Percentiles rank a stretch among this genome's conserved stretches.
phyloP scores from a whole-genome alignment of 768 basidiomycete species.

The Austroboletus eburneus region DNA sequence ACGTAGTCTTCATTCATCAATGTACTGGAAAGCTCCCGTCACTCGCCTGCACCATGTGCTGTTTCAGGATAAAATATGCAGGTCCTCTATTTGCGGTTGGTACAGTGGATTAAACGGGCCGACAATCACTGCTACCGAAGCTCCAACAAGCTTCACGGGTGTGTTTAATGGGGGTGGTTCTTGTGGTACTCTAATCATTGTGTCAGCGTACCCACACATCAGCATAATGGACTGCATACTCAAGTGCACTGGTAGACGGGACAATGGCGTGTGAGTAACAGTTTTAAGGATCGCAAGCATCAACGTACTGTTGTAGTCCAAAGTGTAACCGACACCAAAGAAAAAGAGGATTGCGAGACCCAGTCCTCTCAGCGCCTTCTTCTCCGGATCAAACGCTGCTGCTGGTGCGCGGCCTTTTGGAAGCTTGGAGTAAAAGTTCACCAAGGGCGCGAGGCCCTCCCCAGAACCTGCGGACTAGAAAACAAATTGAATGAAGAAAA shows the following conservation, averaged over 20 bases:
- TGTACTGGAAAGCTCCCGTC: neutral
- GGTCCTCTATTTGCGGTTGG: constrained; percentile 22
- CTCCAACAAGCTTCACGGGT: neutral
- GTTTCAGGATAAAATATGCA: constrained; percentile 13
- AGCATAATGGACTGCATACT: constrained; percentile 47
- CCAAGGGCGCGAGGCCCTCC: constrained; percentile 75
- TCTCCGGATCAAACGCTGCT: constrained; percentile 66
- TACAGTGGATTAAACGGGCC: constrained; percentile 20
- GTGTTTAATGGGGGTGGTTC: constrained; percentile 73
- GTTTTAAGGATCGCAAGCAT: neutral
- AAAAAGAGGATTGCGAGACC: constrained; percentile 63
- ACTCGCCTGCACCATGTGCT: neutral
- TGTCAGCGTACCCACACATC: constrained; percentile 20
- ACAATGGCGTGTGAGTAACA: constrained; percentile 8
- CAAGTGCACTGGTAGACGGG: constrained; percentile 60
- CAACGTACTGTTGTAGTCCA: constrained; percentile 85
- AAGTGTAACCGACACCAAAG: constrained; percentile 59
- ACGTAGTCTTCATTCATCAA: neutral
- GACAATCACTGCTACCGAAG: constrained; percentile 3
- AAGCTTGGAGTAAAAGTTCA: constrained; percentile 94
- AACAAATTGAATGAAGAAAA: constrained; percentile 5
- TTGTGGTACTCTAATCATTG: constrained; percentile 73
- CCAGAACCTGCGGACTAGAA: constrained; percentile 76
- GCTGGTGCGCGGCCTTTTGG: constrained; percentile 80
- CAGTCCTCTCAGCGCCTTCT: constrained; percentile 62